phyloP scores from a whole-genome alignment of 176 grass and related monocot genomes.

The Cocos nucifera region DNA sequence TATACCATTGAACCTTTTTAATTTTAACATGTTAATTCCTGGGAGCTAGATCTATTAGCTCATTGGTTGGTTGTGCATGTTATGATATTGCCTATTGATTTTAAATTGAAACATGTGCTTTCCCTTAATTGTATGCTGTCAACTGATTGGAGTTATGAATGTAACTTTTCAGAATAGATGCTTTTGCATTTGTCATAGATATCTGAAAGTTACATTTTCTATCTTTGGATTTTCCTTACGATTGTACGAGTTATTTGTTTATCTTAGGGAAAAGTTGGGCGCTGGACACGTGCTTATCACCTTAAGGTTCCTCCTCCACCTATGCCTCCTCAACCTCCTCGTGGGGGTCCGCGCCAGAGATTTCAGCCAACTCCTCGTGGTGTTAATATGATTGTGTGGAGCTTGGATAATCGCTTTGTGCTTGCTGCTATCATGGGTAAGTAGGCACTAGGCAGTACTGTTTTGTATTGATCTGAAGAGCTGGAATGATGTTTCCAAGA shows the following conservation, averaged over 20 bases:
- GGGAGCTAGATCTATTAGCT: no score
- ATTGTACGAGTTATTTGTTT: constrained; percentile 15
- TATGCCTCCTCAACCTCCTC: constrained; percentile 75
- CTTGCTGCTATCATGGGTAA: constrained; percentile 99
- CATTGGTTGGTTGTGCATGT: no score
- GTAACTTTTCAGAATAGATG: no score
- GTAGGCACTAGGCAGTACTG: neutral
- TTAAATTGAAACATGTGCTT: no score
- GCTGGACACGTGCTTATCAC: constrained; percentile 97
- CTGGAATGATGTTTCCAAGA: no score
- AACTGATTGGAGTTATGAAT: no score
- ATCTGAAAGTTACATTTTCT: neutral
- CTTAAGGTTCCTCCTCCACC: constrained; percentile 96
- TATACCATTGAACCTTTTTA: no score
- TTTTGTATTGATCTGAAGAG: no score
- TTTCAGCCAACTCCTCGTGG: constrained; percentile 92
- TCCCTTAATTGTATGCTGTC: no score
- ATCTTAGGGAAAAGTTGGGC: constrained; percentile 80
- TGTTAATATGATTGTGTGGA: constrained; percentile 99
- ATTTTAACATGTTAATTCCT: no score
- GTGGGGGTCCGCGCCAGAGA: constrained; percentile 92
- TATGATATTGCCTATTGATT: no score
- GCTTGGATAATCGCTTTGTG: constrained; percentile 96
- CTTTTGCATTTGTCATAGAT: no score
- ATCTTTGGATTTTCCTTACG: constrained; percentile 7